Conservation (phyloP, 257 asterid species). For the Leonotis leonurus region DNA sequence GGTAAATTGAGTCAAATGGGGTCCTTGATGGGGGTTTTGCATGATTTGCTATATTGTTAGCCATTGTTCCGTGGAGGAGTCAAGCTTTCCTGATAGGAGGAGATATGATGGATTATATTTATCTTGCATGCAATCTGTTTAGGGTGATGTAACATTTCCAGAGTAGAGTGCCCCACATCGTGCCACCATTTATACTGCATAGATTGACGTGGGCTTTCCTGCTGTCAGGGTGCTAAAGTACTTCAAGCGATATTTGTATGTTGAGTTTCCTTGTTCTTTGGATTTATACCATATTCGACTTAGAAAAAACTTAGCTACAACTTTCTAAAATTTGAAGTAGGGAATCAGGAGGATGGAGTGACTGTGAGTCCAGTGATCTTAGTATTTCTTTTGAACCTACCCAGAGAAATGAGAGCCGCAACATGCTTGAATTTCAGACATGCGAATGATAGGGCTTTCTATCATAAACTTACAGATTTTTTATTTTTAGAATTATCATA, state of each 20-base stretch:
- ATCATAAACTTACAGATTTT: not conserved
- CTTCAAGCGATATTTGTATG: not conserved
- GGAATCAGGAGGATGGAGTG: no score
- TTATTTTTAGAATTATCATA: no score
- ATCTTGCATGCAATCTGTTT: conserved; percentile 4
- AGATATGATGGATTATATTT: not conserved
- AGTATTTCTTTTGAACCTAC: not conserved
- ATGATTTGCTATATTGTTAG: conserved; percentile 1
- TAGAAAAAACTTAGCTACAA: no score
- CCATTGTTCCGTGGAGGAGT: conserved; percentile 14
- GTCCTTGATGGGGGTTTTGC: not conserved
- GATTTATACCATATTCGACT: no score
- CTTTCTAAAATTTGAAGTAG: not conserved
- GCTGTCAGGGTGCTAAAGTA: conserved; percentile 7
- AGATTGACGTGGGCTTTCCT: not conserved
- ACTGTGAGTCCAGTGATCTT: not conserved
- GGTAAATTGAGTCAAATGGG: conserved; percentile 16
- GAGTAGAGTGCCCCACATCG: conserved; percentile 15
- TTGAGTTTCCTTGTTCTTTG: not conserved
- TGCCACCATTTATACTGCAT: not conserved
- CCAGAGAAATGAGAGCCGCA: not conserved
- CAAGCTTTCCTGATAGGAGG: conserved; percentile 9
- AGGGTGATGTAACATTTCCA: conserved; percentile 20
- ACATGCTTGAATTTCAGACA: not conserved
- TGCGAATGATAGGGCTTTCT: no score